phyloP scores from a whole-genome alignment of 2,329 filamentous ascomycete species.

The Pyricularia pennisetigena region DNA sequence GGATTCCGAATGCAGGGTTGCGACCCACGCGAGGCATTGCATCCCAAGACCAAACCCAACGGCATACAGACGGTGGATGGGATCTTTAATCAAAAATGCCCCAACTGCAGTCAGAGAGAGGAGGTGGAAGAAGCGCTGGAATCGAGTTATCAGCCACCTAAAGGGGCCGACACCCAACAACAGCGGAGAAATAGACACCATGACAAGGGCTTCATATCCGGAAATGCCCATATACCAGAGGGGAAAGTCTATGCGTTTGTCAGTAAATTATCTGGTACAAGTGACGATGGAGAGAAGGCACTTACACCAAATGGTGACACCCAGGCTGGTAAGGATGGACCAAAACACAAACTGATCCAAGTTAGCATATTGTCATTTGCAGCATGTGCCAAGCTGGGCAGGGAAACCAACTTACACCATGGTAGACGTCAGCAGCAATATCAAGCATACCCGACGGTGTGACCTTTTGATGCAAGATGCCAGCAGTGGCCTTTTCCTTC shows the following conservation, averaged over 20 bases:
- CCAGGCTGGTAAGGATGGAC: slow-evolving; percentile 85
- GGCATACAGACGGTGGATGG: slow-evolving; percentile 66
- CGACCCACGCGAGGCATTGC: slow-evolving; percentile 75
- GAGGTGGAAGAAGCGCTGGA: slow-evolving; percentile 63
- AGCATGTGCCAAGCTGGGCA: neutral
- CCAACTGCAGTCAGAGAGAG: slow-evolving; percentile 65
- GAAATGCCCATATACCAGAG: slow-evolving; percentile 99
- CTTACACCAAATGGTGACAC: slow-evolving; percentile 73
- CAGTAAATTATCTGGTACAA: slow-evolving; percentile 6
- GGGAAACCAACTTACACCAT: slow-evolving; percentile 55
- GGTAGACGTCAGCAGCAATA: slow-evolving; percentile 80
- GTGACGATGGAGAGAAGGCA: neutral
- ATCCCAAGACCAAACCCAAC: slow-evolving; percentile 74
- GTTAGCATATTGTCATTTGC: slow-evolving; percentile 27
- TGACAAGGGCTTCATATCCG: slow-evolving; percentile 83
- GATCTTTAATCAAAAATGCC: slow-evolving; percentile 66
- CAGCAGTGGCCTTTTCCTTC: slow-evolving; percentile 68
- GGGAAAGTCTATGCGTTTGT: slow-evolving; percentile 60
- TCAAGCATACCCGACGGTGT: slow-evolving; percentile 68
- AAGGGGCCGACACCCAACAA: slow-evolving; percentile 63
- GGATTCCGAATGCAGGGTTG: slow-evolving; percentile 70
- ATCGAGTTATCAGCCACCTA: slow-evolving; percentile 56
- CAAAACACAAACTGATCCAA: slow-evolving; percentile 66
- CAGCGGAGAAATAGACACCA: slow-evolving; percentile 73
- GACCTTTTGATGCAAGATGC: slow-evolving; percentile 61